A percentile compares a stretch with the other conserved stretches of the same genome.
phyloP scores from a whole-genome alignment of 1,139 yeast species.

The Wickerhamomyces sp. region DNA sequence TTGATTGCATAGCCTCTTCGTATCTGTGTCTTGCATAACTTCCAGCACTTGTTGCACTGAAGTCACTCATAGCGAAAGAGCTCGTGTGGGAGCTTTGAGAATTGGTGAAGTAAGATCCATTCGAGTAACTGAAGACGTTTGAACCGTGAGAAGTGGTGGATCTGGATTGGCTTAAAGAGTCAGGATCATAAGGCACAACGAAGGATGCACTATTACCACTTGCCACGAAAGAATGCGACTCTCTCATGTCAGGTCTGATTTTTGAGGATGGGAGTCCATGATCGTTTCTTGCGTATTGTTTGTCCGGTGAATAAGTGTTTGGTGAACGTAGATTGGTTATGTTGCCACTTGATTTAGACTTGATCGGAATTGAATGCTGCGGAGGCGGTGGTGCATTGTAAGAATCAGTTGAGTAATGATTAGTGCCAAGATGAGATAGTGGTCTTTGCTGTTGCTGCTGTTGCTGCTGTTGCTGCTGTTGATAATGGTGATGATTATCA shows the following conservation, averaged over 20 bases:
- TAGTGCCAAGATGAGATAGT: neutral
- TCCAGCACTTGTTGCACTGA: conserved; percentile 89
- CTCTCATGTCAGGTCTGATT: neutral
- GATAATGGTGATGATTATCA: conserved; percentile 5
- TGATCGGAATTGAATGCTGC: conserved; percentile 16
- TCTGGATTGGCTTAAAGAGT: conserved; percentile 23
- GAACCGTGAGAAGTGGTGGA: conserved; percentile 20
- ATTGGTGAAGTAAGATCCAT: conserved; percentile 24
- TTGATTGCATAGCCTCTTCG: conserved; percentile 36
- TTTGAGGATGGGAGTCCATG: neutral
- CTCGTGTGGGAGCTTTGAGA: conserved; percentile 27
- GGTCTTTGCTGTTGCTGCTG: conserved; percentile 1
- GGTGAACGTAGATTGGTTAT: conserved; percentile 6
- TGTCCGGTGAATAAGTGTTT: conserved; percentile 4
- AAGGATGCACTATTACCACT: conserved; percentile 13
- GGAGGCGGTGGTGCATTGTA: conserved; percentile 18
- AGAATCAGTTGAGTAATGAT: conserved; percentile 1
- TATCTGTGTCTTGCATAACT: conserved; percentile 70
- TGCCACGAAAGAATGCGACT: neutral
- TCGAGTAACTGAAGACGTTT: conserved; percentile 24
- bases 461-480: neutral
- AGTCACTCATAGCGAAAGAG: conserved; percentile 47
- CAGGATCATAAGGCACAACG: conserved; percentile 26
- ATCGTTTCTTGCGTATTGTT: conserved; percentile 6
- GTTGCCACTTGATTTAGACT: conserved; percentile 15